Percentiles rank a stretch among this genome's conserved stretches.
These are phyloP conservation scores for Phycomyces nitens DNA, from an alignment of 192 early-diverging fungal genomes.

Conservation along the genomic window DNA sequence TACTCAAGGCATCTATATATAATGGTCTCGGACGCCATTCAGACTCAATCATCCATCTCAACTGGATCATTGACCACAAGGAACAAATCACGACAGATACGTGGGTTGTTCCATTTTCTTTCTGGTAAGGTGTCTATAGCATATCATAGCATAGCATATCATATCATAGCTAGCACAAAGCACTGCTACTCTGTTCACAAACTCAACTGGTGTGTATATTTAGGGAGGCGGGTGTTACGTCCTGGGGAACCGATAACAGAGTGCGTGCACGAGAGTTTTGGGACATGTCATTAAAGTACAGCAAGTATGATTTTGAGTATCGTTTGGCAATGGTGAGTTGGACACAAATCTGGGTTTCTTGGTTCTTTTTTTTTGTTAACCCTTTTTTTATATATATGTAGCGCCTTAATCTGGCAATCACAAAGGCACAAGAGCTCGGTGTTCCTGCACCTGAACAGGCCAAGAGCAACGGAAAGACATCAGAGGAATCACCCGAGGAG, in stretches of 20 bases:
- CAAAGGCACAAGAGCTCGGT: slow-evolving; percentile 27
- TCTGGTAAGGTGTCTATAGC: slow-evolving; percentile 40
- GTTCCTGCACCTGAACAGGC: slow-evolving; percentile 10
- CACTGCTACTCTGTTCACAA: no score
- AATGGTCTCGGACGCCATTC: slow-evolving; percentile 39
- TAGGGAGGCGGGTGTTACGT: slow-evolving; percentile 45
- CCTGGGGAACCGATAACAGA: slow-evolving; percentile 40
- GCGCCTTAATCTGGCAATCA: slow-evolving; percentile 29
- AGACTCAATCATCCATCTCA: slow-evolving; percentile 43
- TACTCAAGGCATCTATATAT: slow-evolving; percentile 50
- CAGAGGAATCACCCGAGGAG: no score
- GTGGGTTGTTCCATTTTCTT: slow-evolving; percentile 55
- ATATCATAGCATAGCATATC: no score
- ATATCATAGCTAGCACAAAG: no score
- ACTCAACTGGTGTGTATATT: neutral
- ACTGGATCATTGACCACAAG: slow-evolving; percentile 49
- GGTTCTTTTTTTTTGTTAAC: no score
- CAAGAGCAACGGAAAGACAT: no score
- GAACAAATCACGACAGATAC: slow-evolving; percentile 39
- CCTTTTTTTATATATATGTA: neutral
- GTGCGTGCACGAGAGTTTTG: slow-evolving; percentile 38
- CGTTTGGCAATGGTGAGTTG: slow-evolving; percentile 30
- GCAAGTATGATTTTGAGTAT: slow-evolving; percentile 53
- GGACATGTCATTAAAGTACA: slow-evolving; percentile 41
- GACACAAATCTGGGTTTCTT: no score